Percentiles rank a stretch among this genome's conserved stretches.
phyloP scores from a whole-genome alignment of 306 rosid species.

The Dalbergia oliveri region DNA sequence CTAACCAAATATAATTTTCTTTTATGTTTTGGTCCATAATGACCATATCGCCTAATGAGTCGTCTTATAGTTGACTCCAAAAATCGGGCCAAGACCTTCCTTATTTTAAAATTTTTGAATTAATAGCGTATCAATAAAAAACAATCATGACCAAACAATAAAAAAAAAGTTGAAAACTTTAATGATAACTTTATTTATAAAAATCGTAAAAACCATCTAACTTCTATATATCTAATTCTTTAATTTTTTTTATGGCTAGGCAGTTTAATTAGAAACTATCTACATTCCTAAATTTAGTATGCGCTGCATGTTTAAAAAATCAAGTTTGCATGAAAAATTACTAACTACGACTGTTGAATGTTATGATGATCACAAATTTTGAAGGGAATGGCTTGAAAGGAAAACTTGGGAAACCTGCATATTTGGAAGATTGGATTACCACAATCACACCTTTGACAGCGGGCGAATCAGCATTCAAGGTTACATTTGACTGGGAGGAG shows the following conservation, averaged over 20 bases:
- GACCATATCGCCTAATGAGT: no score
- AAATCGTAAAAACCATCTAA: neutral
- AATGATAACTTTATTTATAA: neutral
- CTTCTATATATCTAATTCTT: neutral
- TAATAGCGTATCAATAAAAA: neutral
- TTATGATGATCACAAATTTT: constrained; percentile 10
- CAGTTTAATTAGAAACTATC: neutral
- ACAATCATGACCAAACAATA: neutral
- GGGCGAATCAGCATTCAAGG: constrained; percentile 57
- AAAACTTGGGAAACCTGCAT: constrained; percentile 66
- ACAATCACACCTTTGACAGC: constrained; percentile 60
- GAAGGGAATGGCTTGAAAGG: constrained; percentile 63
- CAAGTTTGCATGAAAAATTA: neutral
- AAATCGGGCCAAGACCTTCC: neutral
- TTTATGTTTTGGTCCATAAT: neutral
- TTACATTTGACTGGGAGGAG: constrained; percentile 73
- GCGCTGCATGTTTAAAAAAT: neutral
- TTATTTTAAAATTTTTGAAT: neutral
- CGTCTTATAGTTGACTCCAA: neutral
- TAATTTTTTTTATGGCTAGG: neutral
- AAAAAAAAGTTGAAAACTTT: neutral
- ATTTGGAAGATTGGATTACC: constrained; percentile 68
- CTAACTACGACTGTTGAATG: neutral
- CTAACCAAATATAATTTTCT: no score
- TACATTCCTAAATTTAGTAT: neutral